Percentiles rank a stretch among this genome's conserved stretches.
Evolutionary conservation across 306 rosid species (phyloP).

Genomic region (Rosa rugosa): DNA sequence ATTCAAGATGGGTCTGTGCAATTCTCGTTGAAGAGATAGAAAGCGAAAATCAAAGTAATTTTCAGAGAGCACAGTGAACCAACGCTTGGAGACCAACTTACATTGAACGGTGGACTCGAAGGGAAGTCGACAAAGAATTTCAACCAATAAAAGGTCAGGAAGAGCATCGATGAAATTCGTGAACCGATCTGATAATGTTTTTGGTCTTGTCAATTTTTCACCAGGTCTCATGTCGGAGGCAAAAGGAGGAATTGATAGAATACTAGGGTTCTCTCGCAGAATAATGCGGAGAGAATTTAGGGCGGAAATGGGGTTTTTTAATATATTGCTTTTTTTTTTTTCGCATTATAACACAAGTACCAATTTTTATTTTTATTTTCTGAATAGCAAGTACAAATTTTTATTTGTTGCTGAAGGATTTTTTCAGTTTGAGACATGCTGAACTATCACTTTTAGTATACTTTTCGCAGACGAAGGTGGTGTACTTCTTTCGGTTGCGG

Average conservation of each 20-base stretch:
- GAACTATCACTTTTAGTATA: too few species aligned
- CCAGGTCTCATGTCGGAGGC: background rate
- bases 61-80: background rate
- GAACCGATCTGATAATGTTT: background rate
- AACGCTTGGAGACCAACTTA: background rate
- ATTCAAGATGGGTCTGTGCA: background rate
- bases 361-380: too few species aligned
- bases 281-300: background rate
- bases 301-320: background rate
- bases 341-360: too few species aligned
- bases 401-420: too few species aligned
- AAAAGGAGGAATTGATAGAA: background rate
- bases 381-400: too few species aligned
- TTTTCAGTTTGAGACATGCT: too few species aligned
- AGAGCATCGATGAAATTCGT: background rate
- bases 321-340: too few species aligned
- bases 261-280: background rate
- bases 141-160: background rate
- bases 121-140: background rate
- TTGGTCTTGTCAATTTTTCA: background rate
- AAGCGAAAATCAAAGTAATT: background rate
- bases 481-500: too few species aligned
- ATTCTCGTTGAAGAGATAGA: background rate
- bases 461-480: too few species aligned
- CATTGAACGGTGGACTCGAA: background rate